Evolutionary conservation across 257 asterid genomes (phyloP).

Genomic region (Solanum commersonii): DNA sequence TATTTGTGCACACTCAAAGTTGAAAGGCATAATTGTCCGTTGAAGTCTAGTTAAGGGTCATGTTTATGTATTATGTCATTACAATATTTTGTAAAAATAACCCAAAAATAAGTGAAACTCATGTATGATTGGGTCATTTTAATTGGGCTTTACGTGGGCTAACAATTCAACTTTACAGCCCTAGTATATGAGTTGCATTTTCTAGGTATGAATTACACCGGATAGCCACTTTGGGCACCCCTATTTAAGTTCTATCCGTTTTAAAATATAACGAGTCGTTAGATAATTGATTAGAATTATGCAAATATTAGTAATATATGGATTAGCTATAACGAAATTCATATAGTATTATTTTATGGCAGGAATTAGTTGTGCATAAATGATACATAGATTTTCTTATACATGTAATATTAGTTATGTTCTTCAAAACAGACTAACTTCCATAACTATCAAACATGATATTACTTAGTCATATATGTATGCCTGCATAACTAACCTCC

Average conservation of each 20-base stretch:
- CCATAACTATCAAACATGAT: not conserved
- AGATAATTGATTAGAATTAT: not conserved
- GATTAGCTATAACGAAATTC: not conserved
- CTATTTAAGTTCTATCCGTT: not conserved
- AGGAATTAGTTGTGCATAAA: not conserved
- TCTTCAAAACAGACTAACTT: not conserved
- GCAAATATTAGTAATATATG: too few species aligned
- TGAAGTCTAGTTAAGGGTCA: too few species aligned
- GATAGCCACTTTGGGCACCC: not conserved
- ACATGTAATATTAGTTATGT: not conserved
- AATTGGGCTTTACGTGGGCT: not conserved
- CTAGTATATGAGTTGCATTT: not conserved
- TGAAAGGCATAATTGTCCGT: too few species aligned
- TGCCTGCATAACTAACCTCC: too few species aligned
- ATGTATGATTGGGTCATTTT: not conserved
- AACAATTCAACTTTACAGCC: not conserved
- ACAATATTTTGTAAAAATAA: too few species aligned
- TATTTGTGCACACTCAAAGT: too few species aligned
- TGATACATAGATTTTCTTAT: too few species aligned
- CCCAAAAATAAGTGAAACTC: not conserved
- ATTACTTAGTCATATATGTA: too few species aligned
- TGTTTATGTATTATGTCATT: too few species aligned
- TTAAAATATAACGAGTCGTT: not conserved
- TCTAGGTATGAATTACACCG: not conserved
- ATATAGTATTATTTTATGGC: too few species aligned